These are phyloP conservation scores for Polytrichum formosum DNA, from an alignment of 225 moss, liverwort and hornwort genomes.

Conservation along the genomic window DNA sequence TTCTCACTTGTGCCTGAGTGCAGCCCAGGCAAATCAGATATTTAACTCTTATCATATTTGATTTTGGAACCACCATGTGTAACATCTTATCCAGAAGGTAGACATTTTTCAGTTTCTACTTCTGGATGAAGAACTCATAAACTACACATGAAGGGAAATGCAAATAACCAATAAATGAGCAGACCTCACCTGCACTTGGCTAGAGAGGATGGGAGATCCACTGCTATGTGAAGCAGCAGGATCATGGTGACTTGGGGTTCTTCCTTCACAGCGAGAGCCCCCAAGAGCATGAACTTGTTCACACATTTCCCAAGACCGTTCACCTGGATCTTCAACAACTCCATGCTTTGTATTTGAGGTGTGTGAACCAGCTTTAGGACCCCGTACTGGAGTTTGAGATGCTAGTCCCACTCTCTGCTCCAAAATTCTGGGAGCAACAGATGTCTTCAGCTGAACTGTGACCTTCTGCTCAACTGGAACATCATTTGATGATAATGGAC, in stretches of 20 bases:
- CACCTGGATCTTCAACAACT: not conserved
- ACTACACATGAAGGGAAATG: too few relatives aligned
- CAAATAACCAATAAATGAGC: not conserved
- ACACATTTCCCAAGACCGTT: not conserved
- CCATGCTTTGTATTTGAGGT: not conserved
- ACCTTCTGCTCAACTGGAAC: not conserved
- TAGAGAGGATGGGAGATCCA: conserved; percentile 24
- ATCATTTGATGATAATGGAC: not conserved
- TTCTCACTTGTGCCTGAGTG: too few relatives aligned
- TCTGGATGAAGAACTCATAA: too few relatives aligned
- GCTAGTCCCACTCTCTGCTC: not conserved
- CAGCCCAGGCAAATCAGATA: too few relatives aligned
- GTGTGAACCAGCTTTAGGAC: not conserved
- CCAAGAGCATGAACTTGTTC: conserved; percentile 11
- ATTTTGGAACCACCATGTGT: too few relatives aligned
- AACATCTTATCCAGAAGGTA: too few relatives aligned
- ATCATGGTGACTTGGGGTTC: conserved; percentile 43
- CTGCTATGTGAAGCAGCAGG: conserved; percentile 39
- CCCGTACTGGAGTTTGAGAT: not conserved
- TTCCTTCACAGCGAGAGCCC: conserved; percentile 29
- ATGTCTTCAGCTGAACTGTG: not conserved
- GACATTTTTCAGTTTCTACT: too few relatives aligned
- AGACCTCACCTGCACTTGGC: conserved; percentile 28
- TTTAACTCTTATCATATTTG: too few relatives aligned
- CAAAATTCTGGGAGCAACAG: not conserved